phyloP scores from a whole-genome alignment of 331 rosid species.

The Malus hybrid region DNA sequence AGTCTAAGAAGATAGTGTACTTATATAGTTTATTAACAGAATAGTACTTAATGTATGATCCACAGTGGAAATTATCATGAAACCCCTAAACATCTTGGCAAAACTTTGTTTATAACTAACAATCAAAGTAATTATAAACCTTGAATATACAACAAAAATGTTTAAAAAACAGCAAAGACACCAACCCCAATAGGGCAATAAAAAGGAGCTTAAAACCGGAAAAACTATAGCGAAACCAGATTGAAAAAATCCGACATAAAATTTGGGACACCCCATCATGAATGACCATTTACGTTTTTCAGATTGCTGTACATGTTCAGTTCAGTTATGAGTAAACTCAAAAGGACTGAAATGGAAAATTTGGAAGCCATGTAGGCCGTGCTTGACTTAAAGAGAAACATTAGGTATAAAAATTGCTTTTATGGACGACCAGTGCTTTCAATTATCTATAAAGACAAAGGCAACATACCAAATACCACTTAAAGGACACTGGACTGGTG shows the following conservation, averaged over 20 bases:
- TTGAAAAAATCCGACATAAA: neutral
- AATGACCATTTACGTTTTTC: neutral
- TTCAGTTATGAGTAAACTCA: neutral
- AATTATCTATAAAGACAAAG: slow-evolving; percentile 70
- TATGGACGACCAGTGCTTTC: slow-evolving; percentile 42
- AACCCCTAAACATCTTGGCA: slow-evolving; percentile 2
- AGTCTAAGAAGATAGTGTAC: slow-evolving; percentile 54
- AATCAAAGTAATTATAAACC: too few relatives aligned
- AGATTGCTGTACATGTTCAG: neutral
- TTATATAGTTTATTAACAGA: slow-evolving; percentile 8
- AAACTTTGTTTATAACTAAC: too few relatives aligned
- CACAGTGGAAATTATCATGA: slow-evolving; percentile 38
- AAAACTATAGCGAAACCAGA: neutral
- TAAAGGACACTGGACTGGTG: slow-evolving; percentile 48
- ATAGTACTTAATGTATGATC: neutral
- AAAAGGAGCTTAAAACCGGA: too few relatives aligned
- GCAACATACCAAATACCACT: slow-evolving; percentile 51
- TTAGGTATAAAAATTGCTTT: slow-evolving; percentile 54
- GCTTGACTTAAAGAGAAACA: slow-evolving; percentile 15
- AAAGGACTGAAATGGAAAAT: slow-evolving; percentile 26
- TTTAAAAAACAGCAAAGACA: too few relatives aligned
- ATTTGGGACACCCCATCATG: neutral
- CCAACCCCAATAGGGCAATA: too few relatives aligned
- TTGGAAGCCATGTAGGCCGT: slow-evolving; percentile 32
- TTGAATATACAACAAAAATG: too few relatives aligned